A percentile compares a stretch with the other conserved stretches of the same genome.
phyloP scores from a whole-genome alignment of 2,329 filamentous ascomycete species.

The Zasmidium citrigriseum region DNA sequence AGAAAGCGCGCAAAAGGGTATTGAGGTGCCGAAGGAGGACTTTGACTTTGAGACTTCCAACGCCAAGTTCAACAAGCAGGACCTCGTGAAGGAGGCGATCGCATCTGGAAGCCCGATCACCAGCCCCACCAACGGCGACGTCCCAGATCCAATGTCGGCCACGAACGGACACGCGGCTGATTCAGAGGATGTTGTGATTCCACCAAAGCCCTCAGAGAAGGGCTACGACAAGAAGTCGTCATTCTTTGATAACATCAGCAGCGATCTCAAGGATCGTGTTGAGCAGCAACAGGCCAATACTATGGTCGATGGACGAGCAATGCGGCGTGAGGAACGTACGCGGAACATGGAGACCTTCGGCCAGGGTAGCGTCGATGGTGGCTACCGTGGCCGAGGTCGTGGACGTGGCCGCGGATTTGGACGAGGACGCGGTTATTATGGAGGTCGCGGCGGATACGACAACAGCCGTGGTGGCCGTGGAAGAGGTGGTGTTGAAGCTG shows the following conservation, averaged over 20 bases:
- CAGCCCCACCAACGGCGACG: constrained; percentile 35
- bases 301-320: constrained; percentile 73
- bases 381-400: constrained; percentile 72
- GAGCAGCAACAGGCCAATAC: constrained; percentile 51
- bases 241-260: constrained; percentile 98
- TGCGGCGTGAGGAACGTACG: constrained; percentile 88
- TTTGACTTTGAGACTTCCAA: constrained; percentile 89
- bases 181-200: constrained; percentile 49
- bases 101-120: constrained; percentile 70
- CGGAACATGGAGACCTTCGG: constrained; percentile 98
- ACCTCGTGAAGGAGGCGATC: constrained; percentile 85
- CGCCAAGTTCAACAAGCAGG: constrained; percentile 86
- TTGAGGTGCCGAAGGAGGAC: constrained; percentile 87
- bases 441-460: constrained; percentile 21
- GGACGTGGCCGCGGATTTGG: constrained; percentile 73
- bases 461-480: constrained; percentile 18
- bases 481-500: constrained; percentile 20
- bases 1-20: constrained; percentile 47
- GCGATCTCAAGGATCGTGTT: constrained; percentile 84
- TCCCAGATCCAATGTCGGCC: constrained; percentile 28
- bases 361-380: constrained; percentile 86
- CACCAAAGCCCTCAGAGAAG: constrained; percentile 41
- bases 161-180: constrained; percentile 26
- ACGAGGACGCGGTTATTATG: constrained; percentile 41
- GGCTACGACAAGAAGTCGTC: constrained; percentile 85